phyloP scores from a whole-genome alignment of 768 basidiomycete species.

The Cystofilobasidium macerans region DNA sequence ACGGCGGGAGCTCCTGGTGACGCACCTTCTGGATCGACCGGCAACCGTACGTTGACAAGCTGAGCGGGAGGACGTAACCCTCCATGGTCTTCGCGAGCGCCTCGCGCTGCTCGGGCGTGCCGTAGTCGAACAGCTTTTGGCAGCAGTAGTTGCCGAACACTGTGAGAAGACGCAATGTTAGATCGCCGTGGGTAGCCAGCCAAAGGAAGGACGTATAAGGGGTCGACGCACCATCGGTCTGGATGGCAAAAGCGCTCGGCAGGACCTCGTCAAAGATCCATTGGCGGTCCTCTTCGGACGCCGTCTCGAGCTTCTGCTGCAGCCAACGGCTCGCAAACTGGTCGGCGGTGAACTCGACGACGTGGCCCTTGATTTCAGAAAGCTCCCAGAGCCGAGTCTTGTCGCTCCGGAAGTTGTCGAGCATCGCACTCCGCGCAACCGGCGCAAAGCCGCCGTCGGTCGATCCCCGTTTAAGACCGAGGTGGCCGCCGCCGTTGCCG shows the following conservation, averaged over 20 bases:
- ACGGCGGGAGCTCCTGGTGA: neutral
- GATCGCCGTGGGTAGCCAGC: neutral
- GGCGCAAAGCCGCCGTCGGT: neutral
- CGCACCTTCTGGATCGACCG: constrained; percentile 47
- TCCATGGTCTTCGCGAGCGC: constrained; percentile 62
- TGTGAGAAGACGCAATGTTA: neutral
- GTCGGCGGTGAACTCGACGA: constrained; percentile 86
- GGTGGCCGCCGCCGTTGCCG: neutral
- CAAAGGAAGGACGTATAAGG: neutral
- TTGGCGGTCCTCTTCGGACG: constrained; percentile 67
- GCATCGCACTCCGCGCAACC: constrained; percentile 52
- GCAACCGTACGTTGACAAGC: constrained; percentile 90
- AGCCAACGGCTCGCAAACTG: constrained; percentile 98
- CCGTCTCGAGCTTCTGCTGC: constrained; percentile 69
- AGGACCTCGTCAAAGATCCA: constrained; percentile 77
- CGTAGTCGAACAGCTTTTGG: constrained; percentile 85
- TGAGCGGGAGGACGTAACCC: constrained; percentile 60
- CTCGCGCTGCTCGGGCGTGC: constrained; percentile 62
- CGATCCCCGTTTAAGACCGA: neutral
- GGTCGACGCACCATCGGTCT: constrained; percentile 24
- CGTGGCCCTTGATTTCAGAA: constrained; percentile 64
- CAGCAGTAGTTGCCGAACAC: constrained; percentile 88
- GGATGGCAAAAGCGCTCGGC: constrained; percentile 8
- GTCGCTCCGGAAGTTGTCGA: constrained; percentile 77
- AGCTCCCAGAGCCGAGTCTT: constrained; percentile 73